Conservation (phyloP, 2,329 filamentous ascomycete genomes). For the Penicillium vulpinum region DNA sequence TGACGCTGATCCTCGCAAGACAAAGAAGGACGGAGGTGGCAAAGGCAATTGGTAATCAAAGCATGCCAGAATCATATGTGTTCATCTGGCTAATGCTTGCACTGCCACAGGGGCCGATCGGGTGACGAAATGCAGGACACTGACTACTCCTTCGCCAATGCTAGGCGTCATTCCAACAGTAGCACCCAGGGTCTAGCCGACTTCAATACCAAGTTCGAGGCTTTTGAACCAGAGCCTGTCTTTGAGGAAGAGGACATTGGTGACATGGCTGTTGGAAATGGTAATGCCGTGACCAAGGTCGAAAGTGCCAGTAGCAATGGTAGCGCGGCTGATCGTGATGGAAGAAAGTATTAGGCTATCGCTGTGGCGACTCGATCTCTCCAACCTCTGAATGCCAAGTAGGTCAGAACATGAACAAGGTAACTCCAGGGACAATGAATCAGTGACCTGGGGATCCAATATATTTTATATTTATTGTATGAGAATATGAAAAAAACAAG, state of each 20-base stretch:
- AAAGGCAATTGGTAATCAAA: constrained; percentile 85
- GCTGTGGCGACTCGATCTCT: not conserved
- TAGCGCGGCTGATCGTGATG: constrained; percentile 22
- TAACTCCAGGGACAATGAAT: not conserved
- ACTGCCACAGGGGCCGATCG: constrained; percentile 67
- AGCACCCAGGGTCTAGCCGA: constrained; percentile 71
- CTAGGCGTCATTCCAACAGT: constrained; percentile 90
- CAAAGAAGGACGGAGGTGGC: constrained; percentile 93
- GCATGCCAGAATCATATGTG: not conserved
- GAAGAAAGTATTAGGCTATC: constrained; percentile 7
- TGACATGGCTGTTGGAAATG: constrained; percentile 47
- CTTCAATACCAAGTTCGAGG: constrained; percentile 97
- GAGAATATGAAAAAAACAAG: not conserved
- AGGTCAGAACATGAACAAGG: not conserved
- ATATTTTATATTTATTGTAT: not conserved
- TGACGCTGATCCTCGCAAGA: constrained; percentile 83
- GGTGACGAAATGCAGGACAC: constrained; percentile 85
- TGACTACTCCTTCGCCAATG: constrained; percentile 78
- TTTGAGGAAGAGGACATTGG: constrained; percentile 87
- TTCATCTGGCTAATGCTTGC: constrained; percentile 3
- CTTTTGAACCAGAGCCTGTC: constrained; percentile 82
- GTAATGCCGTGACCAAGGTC: constrained; percentile 21
- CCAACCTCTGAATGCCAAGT: not conserved
- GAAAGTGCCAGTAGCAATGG: constrained; percentile 50
- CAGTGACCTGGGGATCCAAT: not conserved